Evolutionary conservation across 140 eudicot genomes (phyloP).

Genomic region (Oenanthe javanica): DNA sequence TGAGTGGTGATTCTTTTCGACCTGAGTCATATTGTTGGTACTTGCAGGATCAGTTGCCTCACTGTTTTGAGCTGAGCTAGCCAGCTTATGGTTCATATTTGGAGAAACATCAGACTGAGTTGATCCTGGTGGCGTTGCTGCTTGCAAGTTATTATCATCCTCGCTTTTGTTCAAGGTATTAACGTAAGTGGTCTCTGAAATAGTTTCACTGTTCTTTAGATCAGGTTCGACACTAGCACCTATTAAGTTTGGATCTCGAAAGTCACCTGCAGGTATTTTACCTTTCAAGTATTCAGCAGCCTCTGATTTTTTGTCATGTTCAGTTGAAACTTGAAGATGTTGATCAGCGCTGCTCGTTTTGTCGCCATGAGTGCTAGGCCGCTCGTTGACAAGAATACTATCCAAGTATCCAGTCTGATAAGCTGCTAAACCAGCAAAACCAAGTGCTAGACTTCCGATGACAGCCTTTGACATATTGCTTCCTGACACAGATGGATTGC

Average conservation of each 20-base stretch:
- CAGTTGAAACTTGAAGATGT: conserved; percentile 18
- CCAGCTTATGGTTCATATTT: conserved; percentile 21
- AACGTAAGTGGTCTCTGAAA: conserved; percentile 17
- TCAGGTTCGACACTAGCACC: conserved; percentile 29
- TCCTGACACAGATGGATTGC: conserved; percentile 36
- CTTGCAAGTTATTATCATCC: conserved; percentile 29
- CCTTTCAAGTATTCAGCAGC: conserved; percentile 20
- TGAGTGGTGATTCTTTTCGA: conserved; percentile 29
- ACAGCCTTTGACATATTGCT: conserved; percentile 36
- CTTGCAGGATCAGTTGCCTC: conserved; percentile 30
- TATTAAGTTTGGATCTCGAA: conserved; percentile 26
- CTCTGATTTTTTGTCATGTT: conserved; percentile 6
- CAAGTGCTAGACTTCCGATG: conserved; percentile 58
- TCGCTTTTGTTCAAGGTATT: conserved; percentile 30
- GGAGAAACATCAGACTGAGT: conserved; percentile 14
- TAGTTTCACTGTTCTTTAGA: conserved; percentile 23
- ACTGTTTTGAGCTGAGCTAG: conserved; percentile 20
- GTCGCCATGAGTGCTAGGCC: neutral
- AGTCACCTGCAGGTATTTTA: conserved; percentile 21
- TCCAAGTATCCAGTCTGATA: conserved; percentile 62
- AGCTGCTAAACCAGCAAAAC: conserved; percentile 55
- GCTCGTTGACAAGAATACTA: conserved; percentile 32
- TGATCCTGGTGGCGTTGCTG: conserved; percentile 15
- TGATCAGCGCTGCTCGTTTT: conserved; percentile 12
- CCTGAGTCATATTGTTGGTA: conserved; percentile 15